Evolutionary conservation across 1,284 basidiomycete genomes (phyloP).

Genomic region (Albatrellus sp.): DNA sequence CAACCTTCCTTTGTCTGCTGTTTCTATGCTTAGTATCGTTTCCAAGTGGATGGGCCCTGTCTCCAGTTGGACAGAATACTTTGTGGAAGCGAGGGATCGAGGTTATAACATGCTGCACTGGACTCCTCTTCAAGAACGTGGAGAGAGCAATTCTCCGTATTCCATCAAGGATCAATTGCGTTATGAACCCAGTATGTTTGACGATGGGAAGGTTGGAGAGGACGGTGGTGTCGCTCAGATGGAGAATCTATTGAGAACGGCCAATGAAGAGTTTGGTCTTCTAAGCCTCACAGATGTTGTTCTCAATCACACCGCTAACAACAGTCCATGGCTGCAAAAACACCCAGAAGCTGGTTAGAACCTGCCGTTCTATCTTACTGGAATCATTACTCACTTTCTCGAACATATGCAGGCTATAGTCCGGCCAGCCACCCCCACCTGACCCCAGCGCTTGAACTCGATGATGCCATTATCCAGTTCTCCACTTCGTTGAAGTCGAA

Average conservation of each 20-base stretch:
- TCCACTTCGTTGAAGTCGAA: constrained; percentile 50
- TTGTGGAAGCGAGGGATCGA: constrained; percentile 71
- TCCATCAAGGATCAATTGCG: constrained; percentile 78
- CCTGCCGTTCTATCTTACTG: neutral
- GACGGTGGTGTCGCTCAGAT: constrained; percentile 47
- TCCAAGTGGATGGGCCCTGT: constrained; percentile 95
- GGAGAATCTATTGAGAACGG: constrained; percentile 51
- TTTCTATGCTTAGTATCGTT: constrained; percentile 79
- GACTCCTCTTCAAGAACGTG: constrained; percentile 85
- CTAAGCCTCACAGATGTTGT: constrained; percentile 88
- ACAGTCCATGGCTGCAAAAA: constrained; percentile 81
- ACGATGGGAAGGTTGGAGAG: constrained; percentile 25
- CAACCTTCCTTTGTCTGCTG: constrained; percentile 71
- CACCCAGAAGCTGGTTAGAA: constrained; percentile 85
- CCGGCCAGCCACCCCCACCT: constrained; percentile 84
- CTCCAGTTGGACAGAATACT: constrained; percentile 63
- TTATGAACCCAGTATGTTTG: constrained; percentile 70
- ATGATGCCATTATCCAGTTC: constrained; percentile 74
- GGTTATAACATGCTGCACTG: constrained; percentile 97
- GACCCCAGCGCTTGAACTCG: constrained; percentile 77
- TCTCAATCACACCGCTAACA: constrained; percentile 89
- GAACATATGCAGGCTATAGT: constrained; percentile 56
- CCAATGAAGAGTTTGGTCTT: constrained; percentile 77
- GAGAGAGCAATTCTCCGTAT: constrained; percentile 82
- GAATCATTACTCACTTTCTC: constrained; percentile 3